These are phyloP conservation scores for Xylariaceae sp. DNA, from an alignment of 2,329 filamentous ascomycete species.

Conservation along the genomic window DNA sequence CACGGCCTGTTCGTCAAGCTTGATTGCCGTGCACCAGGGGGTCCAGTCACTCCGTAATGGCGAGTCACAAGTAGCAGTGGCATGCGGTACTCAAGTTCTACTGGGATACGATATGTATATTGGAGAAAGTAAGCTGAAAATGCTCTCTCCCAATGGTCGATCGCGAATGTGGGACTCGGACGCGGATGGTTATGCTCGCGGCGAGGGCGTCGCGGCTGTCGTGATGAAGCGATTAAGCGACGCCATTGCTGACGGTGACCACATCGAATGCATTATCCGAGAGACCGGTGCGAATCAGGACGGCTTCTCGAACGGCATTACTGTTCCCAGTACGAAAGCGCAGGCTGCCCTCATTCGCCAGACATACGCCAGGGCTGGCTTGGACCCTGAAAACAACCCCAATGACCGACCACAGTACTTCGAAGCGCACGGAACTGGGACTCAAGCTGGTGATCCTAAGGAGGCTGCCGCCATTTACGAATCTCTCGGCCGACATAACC, in stretches of 20 bases:
- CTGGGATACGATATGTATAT: slow-evolving; percentile 22
- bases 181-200: slow-evolving; percentile 45
- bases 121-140: slow-evolving; percentile 36
- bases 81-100: slow-evolving; percentile 22
- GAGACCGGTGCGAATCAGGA: slow-evolving; percentile 40
- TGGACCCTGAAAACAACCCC: slow-evolving; percentile 23
- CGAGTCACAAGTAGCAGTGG: slow-evolving; percentile 32
- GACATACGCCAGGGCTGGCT: slow-evolving; percentile 27
- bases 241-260: slow-evolving; percentile 44
- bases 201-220: slow-evolving; percentile 44
- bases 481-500: slow-evolving; percentile 22
- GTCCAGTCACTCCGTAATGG: slow-evolving; percentile 39
- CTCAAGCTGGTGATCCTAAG: slow-evolving; percentile 32
- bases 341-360: slow-evolving; percentile 33
- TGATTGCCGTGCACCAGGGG: slow-evolving; percentile 45
- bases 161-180: slow-evolving; percentile 47
- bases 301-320: slow-evolving; percentile 29
- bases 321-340: slow-evolving; percentile 26
- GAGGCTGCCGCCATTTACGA: slow-evolving; percentile 34
- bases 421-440: slow-evolving; percentile 38
- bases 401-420: slow-evolving; percentile 29
- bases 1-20: slow-evolving; percentile 53
- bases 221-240: slow-evolving; percentile 44
- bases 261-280: slow-evolving; percentile 45
- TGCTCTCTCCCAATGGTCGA: slow-evolving; percentile 40